Evolutionary conservation across 1,284 basidiomycete genomes (phyloP).

Genomic region (Moesziomyces antarcticus): DNA sequence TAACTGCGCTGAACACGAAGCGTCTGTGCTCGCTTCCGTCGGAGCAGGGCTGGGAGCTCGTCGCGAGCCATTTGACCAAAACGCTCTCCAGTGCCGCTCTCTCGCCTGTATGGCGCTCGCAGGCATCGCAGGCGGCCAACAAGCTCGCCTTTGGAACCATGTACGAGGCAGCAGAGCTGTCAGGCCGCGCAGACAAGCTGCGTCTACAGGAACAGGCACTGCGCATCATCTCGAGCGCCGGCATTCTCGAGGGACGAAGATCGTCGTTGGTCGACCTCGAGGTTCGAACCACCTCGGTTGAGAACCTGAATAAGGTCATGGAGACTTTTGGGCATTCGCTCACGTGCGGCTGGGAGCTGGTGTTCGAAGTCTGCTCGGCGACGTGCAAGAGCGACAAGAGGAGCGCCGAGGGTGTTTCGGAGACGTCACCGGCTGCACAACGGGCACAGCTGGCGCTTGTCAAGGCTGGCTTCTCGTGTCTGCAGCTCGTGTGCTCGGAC

Average conservation of each 20-base stretch:
- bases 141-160: constrained; percentile 71
- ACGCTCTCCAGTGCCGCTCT: constrained; percentile 77
- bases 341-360: constrained; percentile 88
- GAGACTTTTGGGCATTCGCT: constrained; percentile 91
- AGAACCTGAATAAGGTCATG: constrained; percentile 84
- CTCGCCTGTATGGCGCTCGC: constrained; percentile 82
- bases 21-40: constrained; percentile 83
- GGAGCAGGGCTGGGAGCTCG: constrained; percentile 84
- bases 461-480: constrained; percentile 90
- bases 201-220: constrained; percentile 84
- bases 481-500: constrained; percentile 90
- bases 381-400: constrained; percentile 38
- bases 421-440: constrained; percentile 36
- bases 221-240: constrained; percentile 82
- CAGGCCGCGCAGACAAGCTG: constrained; percentile 69
- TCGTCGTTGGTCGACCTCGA: constrained; percentile 71
- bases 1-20: constrained; percentile 83
- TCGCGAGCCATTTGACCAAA: constrained; percentile 80
- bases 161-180: constrained; percentile 70
- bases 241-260: constrained; percentile 73
- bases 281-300: constrained; percentile 84
- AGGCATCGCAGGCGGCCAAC: constrained; percentile 83
- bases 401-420: constrained; percentile 54
- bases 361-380: constrained; percentile 78
- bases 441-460: constrained; percentile 70